Evolutionary conservation across 1,139 yeast genomes (phyloP).

Genomic region (Suhomyces chickasaworum): DNA sequence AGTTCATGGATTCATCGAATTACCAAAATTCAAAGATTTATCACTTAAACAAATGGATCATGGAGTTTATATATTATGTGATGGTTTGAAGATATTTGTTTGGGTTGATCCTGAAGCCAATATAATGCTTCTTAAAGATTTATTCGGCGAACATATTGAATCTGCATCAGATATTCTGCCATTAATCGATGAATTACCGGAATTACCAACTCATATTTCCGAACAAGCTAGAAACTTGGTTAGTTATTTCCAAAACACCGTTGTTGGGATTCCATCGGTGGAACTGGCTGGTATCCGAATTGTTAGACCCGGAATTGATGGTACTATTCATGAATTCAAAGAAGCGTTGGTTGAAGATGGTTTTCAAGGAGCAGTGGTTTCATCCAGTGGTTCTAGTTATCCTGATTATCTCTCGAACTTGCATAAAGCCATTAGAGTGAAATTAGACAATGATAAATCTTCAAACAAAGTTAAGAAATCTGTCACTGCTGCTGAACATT

Average conservation of each 20-base stretch:
- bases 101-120: conserved; percentile 77
- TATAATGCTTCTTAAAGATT: conserved; percentile 66
- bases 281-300: conserved; percentile 54
- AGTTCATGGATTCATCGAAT: conserved; percentile 50
- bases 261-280: conserved; percentile 33
- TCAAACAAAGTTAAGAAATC: conserved; percentile 36
- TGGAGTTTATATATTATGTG: conserved; percentile 78
- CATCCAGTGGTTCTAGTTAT: conserved; percentile 52
- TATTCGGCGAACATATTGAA: conserved; percentile 62
- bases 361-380: conserved; percentile 30
- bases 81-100: conserved; percentile 62
- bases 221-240: conserved; percentile 67
- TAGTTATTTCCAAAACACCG: conserved; percentile 46
- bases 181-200: conserved; percentile 67
- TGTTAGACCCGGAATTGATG: conserved; percentile 68
- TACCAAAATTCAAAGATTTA: conserved; percentile 53
- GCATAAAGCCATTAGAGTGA: conserved; percentile 62
- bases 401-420: conserved; percentile 61
- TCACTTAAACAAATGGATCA: conserved; percentile 54
- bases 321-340: conserved; percentile 57
- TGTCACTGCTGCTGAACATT: conserved; percentile 30
- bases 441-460: conserved; percentile 48
- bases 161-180: conserved; percentile 49
- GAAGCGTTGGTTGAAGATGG: conserved; percentile 75
- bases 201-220: conserved; percentile 68